Base-by-base conservation (phyloP, 148 eudicot species). In the Gaultheria prostrata region DNA sequence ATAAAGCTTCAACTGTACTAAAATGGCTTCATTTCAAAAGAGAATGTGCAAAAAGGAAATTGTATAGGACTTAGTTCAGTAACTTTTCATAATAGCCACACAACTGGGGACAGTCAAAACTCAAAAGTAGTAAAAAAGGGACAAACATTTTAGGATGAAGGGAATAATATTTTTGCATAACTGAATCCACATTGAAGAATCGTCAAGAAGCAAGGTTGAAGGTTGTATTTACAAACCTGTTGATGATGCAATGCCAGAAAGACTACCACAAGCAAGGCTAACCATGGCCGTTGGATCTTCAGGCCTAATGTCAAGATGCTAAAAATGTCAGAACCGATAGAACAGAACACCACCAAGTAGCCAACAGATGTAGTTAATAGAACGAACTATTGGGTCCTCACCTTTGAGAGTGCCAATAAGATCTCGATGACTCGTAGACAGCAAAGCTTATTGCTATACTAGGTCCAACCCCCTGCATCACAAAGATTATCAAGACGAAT, bases 361-460 rank as follows among this genome's bases (percentile, higher is more conserved):
- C 30, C 28, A n/a, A 20, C 45, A 70, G 63, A 70, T 30, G 10
- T 61, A 80, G 30, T 82, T 82, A 67, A 82, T 30, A 65, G 56
- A 28, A 48, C 9, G 17, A 67, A 65, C 48, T 18, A 71, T 4
- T 12, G 70, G 74, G 56, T 35, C 15, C 39, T 82, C 54, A 95
- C 98, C 98, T 95, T 80, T 54, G 88, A 85, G 90, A 89, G 32
- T 81, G 93, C 97, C 98, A 95, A 80, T 82, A 75, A 70, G 94
- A 84, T 82, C 92, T 90, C 84, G 92, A 80, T 59, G 85, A 76
- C 86, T 95, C 98, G 75, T 95, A 95, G 79, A 95, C 97, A 3
- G 98, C 77, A 82, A 93, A 95, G 87, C 97, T 95, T 86, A 95
- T 93, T 63, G 98, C 97, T 72, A 95, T 87, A 86, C 93, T 93